Evolutionary conservation across 2,329 filamentous ascomycete species (phyloP).

Genomic region (Achaetomium macrosporum): DNA sequence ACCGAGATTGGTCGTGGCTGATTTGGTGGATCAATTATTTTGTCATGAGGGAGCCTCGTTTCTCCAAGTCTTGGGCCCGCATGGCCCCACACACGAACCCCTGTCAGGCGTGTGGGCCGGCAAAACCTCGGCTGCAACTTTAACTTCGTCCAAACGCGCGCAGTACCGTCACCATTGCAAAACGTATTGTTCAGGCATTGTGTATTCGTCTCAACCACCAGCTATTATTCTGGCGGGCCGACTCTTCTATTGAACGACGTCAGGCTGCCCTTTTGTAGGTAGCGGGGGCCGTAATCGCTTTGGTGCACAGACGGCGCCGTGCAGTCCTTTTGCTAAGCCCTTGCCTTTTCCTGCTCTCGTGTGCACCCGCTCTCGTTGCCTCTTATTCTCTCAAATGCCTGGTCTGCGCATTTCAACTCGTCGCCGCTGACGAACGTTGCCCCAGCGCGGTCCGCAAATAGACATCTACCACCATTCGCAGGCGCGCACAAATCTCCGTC

Average conservation of each 20-base stretch:
- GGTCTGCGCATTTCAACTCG: not conserved
- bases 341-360: not conserved
- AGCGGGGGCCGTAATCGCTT: not conserved
- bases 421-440: too few relatives aligned
- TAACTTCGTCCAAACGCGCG: too few relatives aligned
- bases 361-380: not conserved
- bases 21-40: too few relatives aligned
- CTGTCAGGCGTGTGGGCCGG: not conserved
- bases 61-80: too few relatives aligned
- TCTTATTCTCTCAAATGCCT: not conserved
- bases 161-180: not conserved
- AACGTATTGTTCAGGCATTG: slow-evolving; percentile 2
- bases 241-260: not conserved
- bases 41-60: too few relatives aligned
- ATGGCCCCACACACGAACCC: not conserved
- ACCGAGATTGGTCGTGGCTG: too few relatives aligned
- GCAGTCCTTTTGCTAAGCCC: too few relatives aligned
- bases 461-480: too few relatives aligned
- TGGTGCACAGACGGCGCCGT: not conserved
- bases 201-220: not conserved
- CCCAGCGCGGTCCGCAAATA: too few relatives aligned
- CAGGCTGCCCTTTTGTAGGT: not conserved
- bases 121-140: slow-evolving; percentile 4
- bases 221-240: not conserved
- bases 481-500: not conserved